These are phyloP conservation scores for Candida sanyaensis DNA, from an alignment of 1,139 yeast species.

Conservation along the genomic window DNA sequence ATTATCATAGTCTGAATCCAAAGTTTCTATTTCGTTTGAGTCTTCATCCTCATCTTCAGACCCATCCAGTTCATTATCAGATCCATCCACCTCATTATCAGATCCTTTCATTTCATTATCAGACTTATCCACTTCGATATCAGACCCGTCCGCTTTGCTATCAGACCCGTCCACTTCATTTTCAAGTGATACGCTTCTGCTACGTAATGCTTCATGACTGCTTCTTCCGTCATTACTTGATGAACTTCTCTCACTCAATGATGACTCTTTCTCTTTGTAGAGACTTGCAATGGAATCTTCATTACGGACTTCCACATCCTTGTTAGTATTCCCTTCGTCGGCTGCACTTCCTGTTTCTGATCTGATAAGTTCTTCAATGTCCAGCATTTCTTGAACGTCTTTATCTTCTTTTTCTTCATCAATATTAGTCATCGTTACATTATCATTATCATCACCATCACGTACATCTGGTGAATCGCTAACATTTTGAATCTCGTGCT, in stretches of 20 bases:
- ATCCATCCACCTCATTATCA: conserved; percentile 1
- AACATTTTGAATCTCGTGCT: no score
- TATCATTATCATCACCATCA: background rate
- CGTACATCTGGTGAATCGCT: no score
- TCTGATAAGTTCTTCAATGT: conserved; percentile 12
- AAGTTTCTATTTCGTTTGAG: background rate
- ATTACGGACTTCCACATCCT: background rate
- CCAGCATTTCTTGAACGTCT: background rate
- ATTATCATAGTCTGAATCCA: background rate
- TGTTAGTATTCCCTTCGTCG: background rate
- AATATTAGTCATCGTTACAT: no score
- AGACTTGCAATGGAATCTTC: background rate
- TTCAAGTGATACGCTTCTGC: no score
- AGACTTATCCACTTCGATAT: background rate
- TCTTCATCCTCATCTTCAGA: background rate
- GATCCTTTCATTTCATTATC: background rate
- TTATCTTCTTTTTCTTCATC: background rate
- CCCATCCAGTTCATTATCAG: background rate
- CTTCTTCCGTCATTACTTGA: no score
- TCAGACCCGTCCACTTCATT: background rate
- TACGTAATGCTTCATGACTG: no score
- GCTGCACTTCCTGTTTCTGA: conserved; percentile 5
- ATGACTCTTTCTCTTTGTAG: no score
- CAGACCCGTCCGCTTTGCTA: no score
- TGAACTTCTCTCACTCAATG: no score